Conservation (phyloP, 176 grass and related monocot genomes). For the Dendrocalamus sinicus region DNA sequence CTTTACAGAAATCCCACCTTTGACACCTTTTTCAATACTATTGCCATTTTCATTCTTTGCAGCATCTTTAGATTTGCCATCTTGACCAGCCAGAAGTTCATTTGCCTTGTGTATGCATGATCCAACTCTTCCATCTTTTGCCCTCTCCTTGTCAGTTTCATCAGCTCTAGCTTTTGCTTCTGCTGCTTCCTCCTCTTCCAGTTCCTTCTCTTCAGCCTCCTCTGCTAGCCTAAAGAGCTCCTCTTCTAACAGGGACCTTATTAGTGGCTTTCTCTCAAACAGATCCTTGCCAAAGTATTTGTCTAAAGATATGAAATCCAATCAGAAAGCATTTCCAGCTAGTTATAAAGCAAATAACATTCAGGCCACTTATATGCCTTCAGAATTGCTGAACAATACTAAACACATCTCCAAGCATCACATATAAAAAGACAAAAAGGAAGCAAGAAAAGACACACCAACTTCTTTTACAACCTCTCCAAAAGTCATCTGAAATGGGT, state of each 20-base stretch:
- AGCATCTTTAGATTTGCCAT: constrained; percentile 13
- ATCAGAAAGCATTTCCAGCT: constrained; percentile 31
- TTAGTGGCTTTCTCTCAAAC: constrained; percentile 60
- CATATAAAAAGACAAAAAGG: constrained; percentile 9
- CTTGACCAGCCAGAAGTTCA: constrained; percentile 22
- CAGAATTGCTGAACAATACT: constrained; percentile 25
- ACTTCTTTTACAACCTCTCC: constrained; percentile 66
- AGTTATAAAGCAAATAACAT: constrained; percentile 7
- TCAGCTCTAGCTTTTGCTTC: constrained; percentile 49
- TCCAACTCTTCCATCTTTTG: constrained; percentile 33
- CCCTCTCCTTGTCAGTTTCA: constrained; percentile 21
- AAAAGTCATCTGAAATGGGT: constrained; percentile 62
- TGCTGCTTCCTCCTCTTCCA: constrained; percentile 51
- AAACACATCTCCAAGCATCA: constrained; percentile 18
- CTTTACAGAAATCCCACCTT: constrained; percentile 5
- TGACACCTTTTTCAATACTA: not conserved
- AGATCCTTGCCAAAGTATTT: constrained; percentile 65
- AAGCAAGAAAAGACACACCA: constrained; percentile 44
- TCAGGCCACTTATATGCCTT: constrained; percentile 32
- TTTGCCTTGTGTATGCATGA: constrained; percentile 16
- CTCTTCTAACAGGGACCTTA: constrained; percentile 62
- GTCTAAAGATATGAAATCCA: constrained; percentile 47
- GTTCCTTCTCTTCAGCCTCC: constrained; percentile 57
- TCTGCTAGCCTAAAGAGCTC: constrained; percentile 61
- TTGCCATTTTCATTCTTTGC: constrained; percentile 17